Percentiles rank a stretch among this genome's conserved stretches.
Evolutionary conservation across 2,329 filamentous ascomycete species (phyloP).

Genomic region (Xylaria sp.): DNA sequence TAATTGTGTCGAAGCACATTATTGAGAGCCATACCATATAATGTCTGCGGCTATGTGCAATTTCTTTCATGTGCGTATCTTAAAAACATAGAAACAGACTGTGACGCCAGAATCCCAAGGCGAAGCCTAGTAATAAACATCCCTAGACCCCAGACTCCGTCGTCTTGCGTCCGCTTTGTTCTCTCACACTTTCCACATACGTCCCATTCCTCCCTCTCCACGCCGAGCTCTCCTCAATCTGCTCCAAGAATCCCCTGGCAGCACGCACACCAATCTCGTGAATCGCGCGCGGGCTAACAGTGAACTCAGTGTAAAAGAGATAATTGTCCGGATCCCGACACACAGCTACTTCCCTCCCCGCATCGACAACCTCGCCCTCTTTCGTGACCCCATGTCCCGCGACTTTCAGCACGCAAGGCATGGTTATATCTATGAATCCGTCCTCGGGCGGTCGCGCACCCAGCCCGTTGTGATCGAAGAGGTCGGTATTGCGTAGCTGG

Average conservation of each 20-base stretch:
- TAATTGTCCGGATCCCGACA: constrained; percentile 60
- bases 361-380: constrained; percentile 39
- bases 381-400: constrained; percentile 32
- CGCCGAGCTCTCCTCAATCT: constrained; percentile 36
- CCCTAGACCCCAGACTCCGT: not conserved
- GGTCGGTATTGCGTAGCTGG: constrained; percentile 57
- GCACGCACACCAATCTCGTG: constrained; percentile 49
- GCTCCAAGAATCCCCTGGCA: constrained; percentile 40
- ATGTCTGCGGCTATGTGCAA: not conserved
- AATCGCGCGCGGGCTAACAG: constrained; percentile 54
- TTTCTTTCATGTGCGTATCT: not conserved
- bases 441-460: constrained; percentile 52
- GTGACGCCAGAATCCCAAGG: not conserved
- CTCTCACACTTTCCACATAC: not conserved
- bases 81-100: not conserved
- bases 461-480: constrained; percentile 58
- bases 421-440: constrained; percentile 57
- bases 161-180: not conserved
- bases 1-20: not conserved
- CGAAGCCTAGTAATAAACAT: not conserved
- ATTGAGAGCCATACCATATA: not conserved
- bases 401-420: constrained; percentile 54
- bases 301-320: constrained; percentile 65
- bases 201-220: constrained; percentile 37
- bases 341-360: constrained; percentile 34